Evolutionary conservation across 1,284 basidiomycete genomes (phyloP).

Genomic region (Cryptococcus floricola): DNA sequence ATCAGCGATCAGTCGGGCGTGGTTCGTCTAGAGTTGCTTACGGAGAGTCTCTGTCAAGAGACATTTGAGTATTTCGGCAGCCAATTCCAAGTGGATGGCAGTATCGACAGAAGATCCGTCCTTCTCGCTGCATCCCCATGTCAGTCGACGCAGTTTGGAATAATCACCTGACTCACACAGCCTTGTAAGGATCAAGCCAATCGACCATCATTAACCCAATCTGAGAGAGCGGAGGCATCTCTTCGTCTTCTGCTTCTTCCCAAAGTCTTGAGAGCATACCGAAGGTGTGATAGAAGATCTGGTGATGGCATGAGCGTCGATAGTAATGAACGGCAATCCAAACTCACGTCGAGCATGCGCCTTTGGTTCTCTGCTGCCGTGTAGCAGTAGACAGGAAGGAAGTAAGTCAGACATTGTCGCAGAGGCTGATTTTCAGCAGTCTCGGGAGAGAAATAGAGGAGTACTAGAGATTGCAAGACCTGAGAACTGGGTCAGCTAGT

Average conservation of each 20-base stretch:
- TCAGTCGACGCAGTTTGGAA: not conserved
- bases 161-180: conserved; percentile 55
- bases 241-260: conserved; percentile 67
- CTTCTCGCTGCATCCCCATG: conserved; percentile 31
- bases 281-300: conserved; percentile 77
- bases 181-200: conserved; percentile 88
- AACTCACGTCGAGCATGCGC: conserved; percentile 66
- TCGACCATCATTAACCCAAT: conserved; percentile 81
- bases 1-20: not conserved
- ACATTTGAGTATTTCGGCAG: conserved; percentile 65
- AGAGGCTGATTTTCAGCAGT: conserved; percentile 81
- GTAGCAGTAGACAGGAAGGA: conserved; percentile 91
- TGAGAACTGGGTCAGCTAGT: conserved; percentile 39
- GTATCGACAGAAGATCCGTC: conserved; percentile 50
- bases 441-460: conserved; percentile 83
- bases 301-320: conserved; percentile 1
- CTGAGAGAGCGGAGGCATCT: conserved; percentile 76
- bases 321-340: not conserved
- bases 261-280: conserved; percentile 61
- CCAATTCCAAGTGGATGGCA: conserved; percentile 72
- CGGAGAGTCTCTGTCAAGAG: conserved; percentile 43
- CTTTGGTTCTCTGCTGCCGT: conserved; percentile 76
- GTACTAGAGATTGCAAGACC: conserved; percentile 73
- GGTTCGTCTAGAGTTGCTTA: conserved; percentile 6
- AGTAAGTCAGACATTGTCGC: conserved; percentile 90